These are phyloP conservation scores for Scedosporium dehoogii DNA, from an alignment of 2,329 filamentous ascomycete genomes.

Conservation along the genomic window DNA sequence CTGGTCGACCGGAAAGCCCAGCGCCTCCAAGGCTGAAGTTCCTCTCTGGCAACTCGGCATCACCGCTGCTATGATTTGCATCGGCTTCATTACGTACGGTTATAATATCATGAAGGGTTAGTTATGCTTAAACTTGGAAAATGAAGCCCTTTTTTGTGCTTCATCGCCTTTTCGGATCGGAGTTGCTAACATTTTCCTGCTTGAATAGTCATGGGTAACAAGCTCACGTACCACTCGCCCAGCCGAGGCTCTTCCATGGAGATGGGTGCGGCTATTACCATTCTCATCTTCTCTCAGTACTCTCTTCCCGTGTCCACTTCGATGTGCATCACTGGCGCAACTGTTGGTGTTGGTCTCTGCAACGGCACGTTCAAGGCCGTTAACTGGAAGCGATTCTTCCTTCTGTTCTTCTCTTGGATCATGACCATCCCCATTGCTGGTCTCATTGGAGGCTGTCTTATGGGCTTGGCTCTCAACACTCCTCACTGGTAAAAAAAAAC, in stretches of 20 bases:
- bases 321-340: slow-evolving; percentile 76
- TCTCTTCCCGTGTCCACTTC: slow-evolving; percentile 67
- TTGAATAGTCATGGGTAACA: slow-evolving; percentile 63
- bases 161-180: no score
- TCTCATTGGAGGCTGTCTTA: slow-evolving; percentile 28
- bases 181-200: not conserved
- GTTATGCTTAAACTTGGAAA: slow-evolving; percentile 12
- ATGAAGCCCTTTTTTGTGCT: no score
- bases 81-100: slow-evolving; percentile 64
- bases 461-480: slow-evolving; percentile 30
- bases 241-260: slow-evolving; percentile 61
- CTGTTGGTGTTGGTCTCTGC: slow-evolving; percentile 68
- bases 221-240: slow-evolving; percentile 60
- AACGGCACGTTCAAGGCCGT: slow-evolving; percentile 63
- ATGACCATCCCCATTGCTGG: slow-evolving; percentile 34
- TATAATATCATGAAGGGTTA: slow-evolving; percentile 78
- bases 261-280: slow-evolving; percentile 67
- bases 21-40: slow-evolving; percentile 53
- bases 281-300: slow-evolving; percentile 67
- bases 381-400: slow-evolving; percentile 64
- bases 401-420: slow-evolving; percentile 54
- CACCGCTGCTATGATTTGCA: slow-evolving; percentile 49
- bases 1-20: slow-evolving; percentile 53
- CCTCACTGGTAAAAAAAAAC: slow-evolving; percentile 13
- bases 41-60: slow-evolving; percentile 71